These are phyloP conservation scores for Apiosordaria backusii DNA, from an alignment of 495 filamentous ascomycete species.

Conservation along the genomic window DNA sequence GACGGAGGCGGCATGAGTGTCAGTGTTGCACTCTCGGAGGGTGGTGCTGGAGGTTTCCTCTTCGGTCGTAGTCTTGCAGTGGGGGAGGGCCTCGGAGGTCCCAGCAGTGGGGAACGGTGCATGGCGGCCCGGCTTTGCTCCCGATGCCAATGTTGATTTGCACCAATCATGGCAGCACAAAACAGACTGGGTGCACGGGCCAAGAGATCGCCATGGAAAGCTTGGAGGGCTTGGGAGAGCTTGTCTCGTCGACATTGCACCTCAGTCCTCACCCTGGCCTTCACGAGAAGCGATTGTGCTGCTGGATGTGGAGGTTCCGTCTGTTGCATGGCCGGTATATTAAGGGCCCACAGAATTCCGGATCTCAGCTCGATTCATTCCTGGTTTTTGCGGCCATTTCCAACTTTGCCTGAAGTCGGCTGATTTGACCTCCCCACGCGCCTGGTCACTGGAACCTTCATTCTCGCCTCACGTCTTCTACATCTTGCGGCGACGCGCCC, in stretches of 20 bases:
- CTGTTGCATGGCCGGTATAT: background rate
- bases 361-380: background rate
- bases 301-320: no score
- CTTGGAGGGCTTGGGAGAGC: background rate
- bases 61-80: slow-evolving; percentile 15
- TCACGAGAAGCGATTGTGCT: no score
- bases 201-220: slow-evolving; percentile 10
- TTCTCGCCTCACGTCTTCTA: no score
- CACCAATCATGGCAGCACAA: slow-evolving; percentile 5
- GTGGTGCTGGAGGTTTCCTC: slow-evolving; percentile 12
- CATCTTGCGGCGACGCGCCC: no score
- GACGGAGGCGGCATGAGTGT: slow-evolving; percentile 10
- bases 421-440: background rate
- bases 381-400: background rate
- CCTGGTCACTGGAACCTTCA: background rate
- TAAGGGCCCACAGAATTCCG: background rate
- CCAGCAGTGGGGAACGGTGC: slow-evolving; percentile 1
- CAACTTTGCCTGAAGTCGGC: slow-evolving; percentile 2
- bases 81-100: slow-evolving; percentile 5
- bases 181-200: background rate
- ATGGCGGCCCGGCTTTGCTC: slow-evolving; percentile 6
- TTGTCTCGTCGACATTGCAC: background rate
- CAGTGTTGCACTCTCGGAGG: slow-evolving; percentile 32
- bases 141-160: slow-evolving; percentile 6
- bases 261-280: no score